Base-by-base conservation (phyloP, 2,329 filamentous ascomycete species). In the Clonostachys solani region DNA sequence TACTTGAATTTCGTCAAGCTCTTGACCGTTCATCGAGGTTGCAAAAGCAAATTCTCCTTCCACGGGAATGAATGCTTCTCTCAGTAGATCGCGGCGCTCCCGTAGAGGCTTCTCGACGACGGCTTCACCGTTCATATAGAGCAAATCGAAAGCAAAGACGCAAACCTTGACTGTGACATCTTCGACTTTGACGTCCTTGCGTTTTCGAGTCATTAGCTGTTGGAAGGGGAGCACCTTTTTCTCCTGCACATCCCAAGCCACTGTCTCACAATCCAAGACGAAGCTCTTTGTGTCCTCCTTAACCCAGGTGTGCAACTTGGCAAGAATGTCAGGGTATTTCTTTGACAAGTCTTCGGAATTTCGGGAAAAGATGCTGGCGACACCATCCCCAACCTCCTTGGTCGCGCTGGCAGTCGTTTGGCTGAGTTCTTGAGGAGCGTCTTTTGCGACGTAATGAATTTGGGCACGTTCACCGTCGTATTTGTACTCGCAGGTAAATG, bases 391-490 rank as follows among this genome's bases (percentile, higher is more conserved):
- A 34, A 78, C 71, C 51, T 89, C 87, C 52, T 83, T 84, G 38
- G 83, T 77, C 8, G 81, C 81, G 6, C 80, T 69, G 12, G 75
- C 71, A 1, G 78, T 71, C 35, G 81, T 75, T 42, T 86, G 79
- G 48, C 80, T 78, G 55, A 89, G 86, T 47, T 90, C 77, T 49
- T 87, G 73, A 3, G 82, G 73, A 10, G 88, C 80, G 51, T 92
- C 87, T 52, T 90, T 89, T 5, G 92, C 86, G 33, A 97, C 90
- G 56, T 95, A 99, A 64, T 99, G 94, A 44, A 99, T 97, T 63
- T 99, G 94, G n/a, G 94, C 94, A 62, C 94, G 80, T 67, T 99
- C 94, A 43, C 94, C 94, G 59, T 99, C 94, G 61, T 99, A 99
- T 67, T 99, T 99, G 77, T 95, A 99, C 65, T 99, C 94, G 69